Base-by-base conservation (phyloP, 768 basidiomycete species). In the Auricularia sp. region DNA sequence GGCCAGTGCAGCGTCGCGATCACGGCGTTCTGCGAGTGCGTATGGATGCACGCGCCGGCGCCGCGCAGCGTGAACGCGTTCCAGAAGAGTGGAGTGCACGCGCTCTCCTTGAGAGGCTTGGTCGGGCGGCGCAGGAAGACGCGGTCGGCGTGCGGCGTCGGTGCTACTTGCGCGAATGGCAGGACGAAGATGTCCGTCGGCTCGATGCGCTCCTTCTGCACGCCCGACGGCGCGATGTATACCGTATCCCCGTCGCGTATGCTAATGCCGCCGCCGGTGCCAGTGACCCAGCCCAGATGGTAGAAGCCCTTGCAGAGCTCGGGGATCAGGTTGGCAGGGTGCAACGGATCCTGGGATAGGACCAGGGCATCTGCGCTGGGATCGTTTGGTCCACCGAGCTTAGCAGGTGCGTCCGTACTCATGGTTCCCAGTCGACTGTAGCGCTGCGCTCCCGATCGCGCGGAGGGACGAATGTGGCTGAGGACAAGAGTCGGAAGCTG, bases 41-140 rank as follows among this genome's bases (percentile, higher is more conserved):
- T 94, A 72, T 94, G 93, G 67, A 95, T 92, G 70, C 92, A 94
- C 54, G 90, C 90, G 1, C 89, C 89, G 2, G 92, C 91, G 65
- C 82, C 77, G 24, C 90, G 80, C 68, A 90, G 75, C 37, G 88
- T 87, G 71, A 93, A 95, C 2, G 92, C 90, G 71, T 92, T 93
- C 90, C 90, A 94, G 78, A 95, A 95, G 16, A 94, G 78, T 13
- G 93, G 93, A 0, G 92, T 94, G 73, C 93, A 94, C 0, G 89
- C 89, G 1, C 88, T 90, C 70, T 94, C 91, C 70, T 90, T 93
- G 66, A 94, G 79, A 65, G 85, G 82, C 67, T 79, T 73, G 11
- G 79, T 77, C 10, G 93, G 92, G 34, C 87, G 85, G 62, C 92
- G 83, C 62, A 94, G 82, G 74, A 93, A 92, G 63, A 87, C 78